Evolutionary conservation across 805 yeast species (phyloP), one percentile per base, ranked within the genome.

Genomic region (Suhomyces emberorum): DNA sequence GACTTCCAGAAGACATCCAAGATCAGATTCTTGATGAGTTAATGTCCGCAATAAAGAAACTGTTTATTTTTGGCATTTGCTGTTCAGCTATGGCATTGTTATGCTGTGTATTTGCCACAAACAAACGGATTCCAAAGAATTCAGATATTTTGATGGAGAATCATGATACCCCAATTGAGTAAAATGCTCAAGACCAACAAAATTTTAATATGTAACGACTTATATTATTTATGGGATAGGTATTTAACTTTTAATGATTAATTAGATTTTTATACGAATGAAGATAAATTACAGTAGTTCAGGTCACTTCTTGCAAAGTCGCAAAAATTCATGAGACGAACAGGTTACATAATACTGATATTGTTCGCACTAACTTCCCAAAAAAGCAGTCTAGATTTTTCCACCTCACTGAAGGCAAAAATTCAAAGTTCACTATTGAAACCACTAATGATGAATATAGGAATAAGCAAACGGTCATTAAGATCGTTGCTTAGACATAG

Each of bases 51-150:
- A 43, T 43, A n/a, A 24, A 26, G 11, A 28, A 27, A 11, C 29
- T 30, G 1, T 41, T 43, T 28, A 28, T 29, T 23, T 30, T 43
- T 16, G 45, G 47, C 4, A 10, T 43, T 3, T 47, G 33, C 8
- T 43, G 38, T 30, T 26, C 46, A 3, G 20, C 30, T 10, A 23
- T 17, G 4, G 36, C 41, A 7, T 26, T 38, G 11, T 28, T 34
- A 2, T 21, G 31, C 19, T 38, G 46, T 21, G 8, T 38, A 1
- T 43, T 46, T 32, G 37, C 46, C 9, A 46, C 49, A 18, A 46
- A 46, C 25, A 26, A 32, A 11, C 12, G 42, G n/a, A 37, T 46
- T 3, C 49, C 49, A 14, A 41, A 39, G 24, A 37, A 39, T 9
- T 28, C 26, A 8, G 43, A 45, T 45, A 9, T 16, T 31, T 6